Percentiles rank a stretch among this genome's conserved stretches.
Conservation (phyloP, 306 rosid genomes). For the Hippophae tibetana region DNA sequence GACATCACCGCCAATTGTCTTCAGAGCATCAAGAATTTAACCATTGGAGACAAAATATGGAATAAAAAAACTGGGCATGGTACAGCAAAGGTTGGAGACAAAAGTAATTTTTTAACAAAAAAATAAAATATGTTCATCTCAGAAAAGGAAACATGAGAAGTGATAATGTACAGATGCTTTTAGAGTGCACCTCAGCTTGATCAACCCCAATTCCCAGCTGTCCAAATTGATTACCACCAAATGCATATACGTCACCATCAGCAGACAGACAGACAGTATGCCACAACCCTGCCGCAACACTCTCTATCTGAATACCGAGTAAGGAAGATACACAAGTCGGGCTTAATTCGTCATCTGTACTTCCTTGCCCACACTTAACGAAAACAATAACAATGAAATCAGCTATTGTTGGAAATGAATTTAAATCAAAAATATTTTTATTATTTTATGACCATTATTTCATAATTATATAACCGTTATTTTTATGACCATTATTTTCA, state of each 20-base stretch:
- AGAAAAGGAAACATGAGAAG: background rate
- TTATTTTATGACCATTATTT: too few relatives aligned
- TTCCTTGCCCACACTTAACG: conserved; percentile 86
- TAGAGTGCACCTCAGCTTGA: conserved; percentile 65
- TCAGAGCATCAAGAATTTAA: too few relatives aligned
- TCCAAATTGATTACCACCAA: conserved; percentile 95
- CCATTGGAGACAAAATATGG: too few relatives aligned
- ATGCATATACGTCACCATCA: conserved; percentile 76
- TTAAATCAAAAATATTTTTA: too few relatives aligned
- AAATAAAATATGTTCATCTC: background rate
- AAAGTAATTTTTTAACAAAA: background rate
- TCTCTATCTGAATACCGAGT: conserved; percentile 63
- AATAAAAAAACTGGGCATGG: too few relatives aligned
- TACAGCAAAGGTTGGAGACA: too few relatives aligned
- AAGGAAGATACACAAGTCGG: conserved; percentile 74
- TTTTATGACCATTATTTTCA: too few relatives aligned
- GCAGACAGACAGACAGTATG: conserved; percentile 81
- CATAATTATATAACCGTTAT: too few relatives aligned
- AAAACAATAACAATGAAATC: conserved; percentile 25
- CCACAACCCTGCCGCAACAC: conserved; percentile 89
- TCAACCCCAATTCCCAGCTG: conserved; percentile 89
- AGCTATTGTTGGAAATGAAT: background rate
- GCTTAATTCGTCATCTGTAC: conserved; percentile 79
- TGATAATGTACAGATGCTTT: conserved; percentile 4
- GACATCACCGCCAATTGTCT: too few relatives aligned